Conservation (phyloP, 2,329 filamentous ascomycete genomes). For the Fusarium sp. region DNA sequence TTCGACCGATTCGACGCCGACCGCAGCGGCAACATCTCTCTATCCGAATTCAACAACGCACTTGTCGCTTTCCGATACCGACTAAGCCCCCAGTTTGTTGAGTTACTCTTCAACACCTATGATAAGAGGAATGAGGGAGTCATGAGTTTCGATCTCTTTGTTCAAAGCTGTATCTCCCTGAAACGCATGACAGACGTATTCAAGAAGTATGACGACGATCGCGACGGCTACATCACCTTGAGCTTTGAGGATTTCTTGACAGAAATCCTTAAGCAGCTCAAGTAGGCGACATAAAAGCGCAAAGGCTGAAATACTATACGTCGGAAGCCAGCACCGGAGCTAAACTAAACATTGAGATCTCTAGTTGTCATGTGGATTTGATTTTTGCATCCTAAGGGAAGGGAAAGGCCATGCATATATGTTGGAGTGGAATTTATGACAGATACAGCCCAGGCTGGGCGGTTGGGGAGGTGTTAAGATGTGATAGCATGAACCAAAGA, state of each 20-base stretch:
- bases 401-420: conserved; percentile 8
- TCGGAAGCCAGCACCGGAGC: neutral
- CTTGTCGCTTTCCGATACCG: conserved; percentile 94
- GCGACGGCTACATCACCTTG: conserved; percentile 89
- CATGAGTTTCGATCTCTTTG: conserved; percentile 95
- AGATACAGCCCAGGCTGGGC: conserved; percentile 7
- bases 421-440: conserved; percentile 11
- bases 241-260: conserved; percentile 85
- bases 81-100: conserved; percentile 83
- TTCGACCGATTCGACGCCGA: conserved; percentile 97
- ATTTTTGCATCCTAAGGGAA: neutral
- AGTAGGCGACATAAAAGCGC: conserved; percentile 46
- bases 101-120: conserved; percentile 87
- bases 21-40: conserved; percentile 84
- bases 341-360: neutral
- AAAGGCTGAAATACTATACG: neutral
- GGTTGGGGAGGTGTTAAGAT: conserved; percentile 8
- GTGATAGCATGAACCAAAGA: conserved; percentile 37
- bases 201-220: conserved; percentile 97
- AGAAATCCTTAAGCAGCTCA: conserved; percentile 71
- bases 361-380: conserved; percentile 1
- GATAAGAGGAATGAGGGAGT: conserved; percentile 77
- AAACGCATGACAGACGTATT: conserved; percentile 99
- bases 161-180: conserved; percentile 94
- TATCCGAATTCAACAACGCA: conserved; percentile 88